Evolutionary conservation across 163 green algal species (phyloP), one percentile per base, ranked within the genome.

Genomic region (Prototheca cutis): DNA sequence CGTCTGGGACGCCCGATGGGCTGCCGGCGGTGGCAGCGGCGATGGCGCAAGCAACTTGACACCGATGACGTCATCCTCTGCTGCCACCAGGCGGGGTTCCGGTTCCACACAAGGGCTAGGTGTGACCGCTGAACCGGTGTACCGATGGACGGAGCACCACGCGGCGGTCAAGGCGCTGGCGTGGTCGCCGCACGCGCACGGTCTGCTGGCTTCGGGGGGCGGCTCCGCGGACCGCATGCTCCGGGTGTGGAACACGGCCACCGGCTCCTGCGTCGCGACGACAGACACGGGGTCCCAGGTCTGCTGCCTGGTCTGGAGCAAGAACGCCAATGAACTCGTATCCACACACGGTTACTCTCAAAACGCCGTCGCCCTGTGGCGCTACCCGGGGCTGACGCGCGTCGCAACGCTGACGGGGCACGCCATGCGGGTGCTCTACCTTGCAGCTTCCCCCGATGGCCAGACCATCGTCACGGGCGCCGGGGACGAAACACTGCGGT

Each of bases 291-390:
- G 89, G 42, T 69, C 55, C 32, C 86, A 96, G 77, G 91, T 98
- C 17, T 99, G 92, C 79, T 78, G 88, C 42, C 80, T 99, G 58
- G 79, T 90, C 54, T 99, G 93, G 93, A 90, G 78, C 77, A 84
- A 82, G 19, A 92, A 96, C 66, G 87, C 95, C 68, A 85, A 89
- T 49, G 93, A 99, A 83, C 83, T 99, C 56, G 85, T 99, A 40
- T 87, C 70, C 55, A 93, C 81, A 42, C 93, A 98, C 70, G 93
- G 92, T 27, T 97, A 95, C 80, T 82, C 59, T 63, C 88, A 95
- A 66, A 97, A 97, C 76, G 90, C 97, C 81, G 87, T 99, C 61
- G 89, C 87, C 63, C 80, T 98, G 30, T 99, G 93, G 93, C 87
- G 87, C 62, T 97, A 97, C 76, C 90, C 89, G n/a, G 80, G 68